phyloP scores from a whole-genome alignment of 78 protist species.

The Capsaspora owczarzaki region DNA sequence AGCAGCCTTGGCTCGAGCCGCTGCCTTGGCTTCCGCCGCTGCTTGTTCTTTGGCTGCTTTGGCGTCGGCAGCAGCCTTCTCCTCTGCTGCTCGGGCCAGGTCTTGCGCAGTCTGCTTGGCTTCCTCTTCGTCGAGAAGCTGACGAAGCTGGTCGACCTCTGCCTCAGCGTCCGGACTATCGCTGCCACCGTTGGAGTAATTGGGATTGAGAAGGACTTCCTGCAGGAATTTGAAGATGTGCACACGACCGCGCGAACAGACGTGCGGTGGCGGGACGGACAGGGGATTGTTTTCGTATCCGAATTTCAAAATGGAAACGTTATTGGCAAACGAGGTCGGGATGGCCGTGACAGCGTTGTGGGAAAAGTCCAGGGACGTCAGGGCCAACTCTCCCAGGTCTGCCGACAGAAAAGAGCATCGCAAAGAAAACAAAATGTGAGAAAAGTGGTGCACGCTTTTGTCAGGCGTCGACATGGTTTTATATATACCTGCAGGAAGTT shows the following conservation, averaged over 20 bases:
- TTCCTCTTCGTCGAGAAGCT: background rate
- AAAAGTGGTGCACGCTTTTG: background rate
- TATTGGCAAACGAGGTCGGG: background rate
- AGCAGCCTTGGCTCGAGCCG: background rate
- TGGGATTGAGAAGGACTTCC: background rate
- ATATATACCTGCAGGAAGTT: background rate
- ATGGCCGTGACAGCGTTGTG: background rate
- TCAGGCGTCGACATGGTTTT: background rate
- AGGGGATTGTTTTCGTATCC: background rate
- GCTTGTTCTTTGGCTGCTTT: background rate
- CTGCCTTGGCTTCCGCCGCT: background rate
- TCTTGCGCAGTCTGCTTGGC: background rate
- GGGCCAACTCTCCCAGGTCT: background rate
- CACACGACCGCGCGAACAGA: conserved; percentile 4
- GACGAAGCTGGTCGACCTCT: background rate
- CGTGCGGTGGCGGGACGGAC: background rate
- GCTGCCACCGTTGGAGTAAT: background rate
- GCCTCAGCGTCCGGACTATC: background rate
- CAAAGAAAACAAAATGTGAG: background rate
- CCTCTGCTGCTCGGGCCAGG: background rate
- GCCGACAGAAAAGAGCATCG: background rate
- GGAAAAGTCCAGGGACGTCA: background rate
- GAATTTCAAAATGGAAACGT: background rate
- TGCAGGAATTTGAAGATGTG: background rate
- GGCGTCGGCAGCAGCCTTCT: background rate